These are phyloP conservation scores for Ceratocystis huliohia DNA, from an alignment of 2,329 filamentous ascomycete species.

Conservation along the genomic window DNA sequence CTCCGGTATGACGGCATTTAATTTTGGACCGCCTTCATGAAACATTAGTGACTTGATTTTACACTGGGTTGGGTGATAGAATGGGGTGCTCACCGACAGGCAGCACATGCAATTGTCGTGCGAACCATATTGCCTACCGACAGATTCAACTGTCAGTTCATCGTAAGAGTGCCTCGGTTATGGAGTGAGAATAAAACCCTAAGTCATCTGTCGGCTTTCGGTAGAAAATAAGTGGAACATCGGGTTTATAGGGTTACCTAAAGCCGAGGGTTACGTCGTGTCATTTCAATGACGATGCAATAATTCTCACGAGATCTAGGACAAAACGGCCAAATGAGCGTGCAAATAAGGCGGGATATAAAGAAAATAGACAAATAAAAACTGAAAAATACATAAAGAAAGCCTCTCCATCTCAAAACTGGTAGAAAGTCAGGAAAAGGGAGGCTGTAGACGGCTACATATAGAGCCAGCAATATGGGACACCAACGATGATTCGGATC, in stretches of 20 bases:
- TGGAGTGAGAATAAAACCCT: neutral
- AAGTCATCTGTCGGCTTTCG: neutral
- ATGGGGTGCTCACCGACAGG: slow-evolving; percentile 14
- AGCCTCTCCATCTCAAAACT: neutral
- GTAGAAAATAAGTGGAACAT: neutral
- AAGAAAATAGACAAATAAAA: neutral
- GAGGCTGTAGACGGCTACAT: neutral
- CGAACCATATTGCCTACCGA: slow-evolving; percentile 14
- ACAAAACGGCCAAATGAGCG: neutral
- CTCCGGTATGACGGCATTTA: slow-evolving; percentile 17
- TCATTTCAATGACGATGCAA: neutral
- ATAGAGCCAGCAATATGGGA: neutral
- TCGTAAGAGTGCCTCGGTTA: neutral
- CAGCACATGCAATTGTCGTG: slow-evolving; percentile 16
- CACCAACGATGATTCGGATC: too few species aligned
- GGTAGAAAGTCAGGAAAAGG: neutral
- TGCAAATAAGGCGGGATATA: neutral
- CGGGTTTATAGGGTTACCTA: neutral
- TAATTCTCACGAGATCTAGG: neutral
- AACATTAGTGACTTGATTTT: neutral
- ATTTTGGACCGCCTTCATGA: slow-evolving; percentile 16
- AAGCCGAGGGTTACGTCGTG: neutral
- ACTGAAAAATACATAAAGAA: neutral
- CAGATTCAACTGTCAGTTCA: neutral
- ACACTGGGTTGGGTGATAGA: neutral